Evolutionary conservation across 2,329 filamentous ascomycete species (phyloP), one percentile per base, ranked within the genome.

Genomic region (Penicillium sp.): DNA sequence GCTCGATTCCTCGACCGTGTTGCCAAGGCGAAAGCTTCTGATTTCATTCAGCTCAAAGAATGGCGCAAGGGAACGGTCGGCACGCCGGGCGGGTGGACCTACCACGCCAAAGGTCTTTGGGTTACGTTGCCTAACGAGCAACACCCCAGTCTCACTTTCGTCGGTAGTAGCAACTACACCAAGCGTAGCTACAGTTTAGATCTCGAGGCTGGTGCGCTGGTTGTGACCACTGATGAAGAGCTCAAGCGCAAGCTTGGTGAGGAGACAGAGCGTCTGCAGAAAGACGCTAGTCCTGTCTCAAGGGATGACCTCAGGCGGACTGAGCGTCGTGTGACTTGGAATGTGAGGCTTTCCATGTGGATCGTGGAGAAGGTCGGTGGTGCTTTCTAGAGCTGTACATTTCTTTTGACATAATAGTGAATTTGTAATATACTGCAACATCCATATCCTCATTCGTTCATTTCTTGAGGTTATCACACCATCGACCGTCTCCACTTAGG

Each of bases 41-140:
- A 81, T 1, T 80, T 81, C 9, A 88, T 97, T 27, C 75, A 83
- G 3, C 79, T 99, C 4, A 89, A 90, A 58, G 94, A 99, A 75
- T 99, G 94, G 94, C 84, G 88, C 6, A 81, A 82, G 43, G 94
- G 94, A 8, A 89, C 86, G 0, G 89, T 96, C 2, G 89, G 89
- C 16, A 83, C 91, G 64, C 86, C 89, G 0, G 90, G 80, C 1
- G 93, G 91, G 1, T 99, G 95, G 94, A 97, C 93, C 0, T 99
- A 99, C 73, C 94, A 99, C 67, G 94, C 94, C 45, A 99, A 99
- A 74, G 94, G 94, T 0, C 79, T 97, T 2, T 97, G 93, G 93
- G 81, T 97, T 24, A 90, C 89, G 0, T 79, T 77, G 38, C 75
- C 69, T 36, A 78, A 80, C 2, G 83, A 88, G 44, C 72, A 79